Conservation (phyloP, 768 basidiomycete genomes). For the Suillus decipiens region DNA sequence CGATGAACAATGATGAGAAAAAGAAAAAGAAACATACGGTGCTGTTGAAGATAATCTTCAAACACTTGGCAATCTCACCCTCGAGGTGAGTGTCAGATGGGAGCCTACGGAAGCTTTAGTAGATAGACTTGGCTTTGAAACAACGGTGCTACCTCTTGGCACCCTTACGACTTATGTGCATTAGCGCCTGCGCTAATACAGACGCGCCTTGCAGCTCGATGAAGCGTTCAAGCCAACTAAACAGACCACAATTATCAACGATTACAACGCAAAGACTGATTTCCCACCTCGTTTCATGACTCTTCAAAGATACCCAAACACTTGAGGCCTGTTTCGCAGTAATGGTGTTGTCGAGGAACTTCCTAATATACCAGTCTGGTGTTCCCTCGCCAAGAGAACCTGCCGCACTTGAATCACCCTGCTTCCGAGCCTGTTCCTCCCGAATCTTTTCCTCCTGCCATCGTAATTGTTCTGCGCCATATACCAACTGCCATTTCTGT, state of each 20-base stretch:
- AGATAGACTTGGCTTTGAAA: neutral
- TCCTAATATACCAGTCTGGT: slow-evolving; percentile 92
- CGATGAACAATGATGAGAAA: neutral
- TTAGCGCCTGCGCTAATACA: slow-evolving; percentile 78
- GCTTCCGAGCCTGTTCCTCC: slow-evolving; percentile 61
- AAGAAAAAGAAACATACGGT: slow-evolving; percentile 38
- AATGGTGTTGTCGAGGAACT: slow-evolving; percentile 85
- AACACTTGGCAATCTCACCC: slow-evolving; percentile 85
- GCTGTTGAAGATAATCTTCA: slow-evolving; percentile 80
- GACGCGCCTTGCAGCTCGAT: slow-evolving; percentile 78
- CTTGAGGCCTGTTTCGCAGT: slow-evolving; percentile 79
- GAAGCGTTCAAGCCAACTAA: slow-evolving; percentile 81
- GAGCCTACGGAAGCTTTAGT: slow-evolving; percentile 14
- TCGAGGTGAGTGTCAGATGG: slow-evolving; percentile 71
- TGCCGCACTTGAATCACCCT: slow-evolving; percentile 58
- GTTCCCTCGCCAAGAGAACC: slow-evolving; percentile 61
- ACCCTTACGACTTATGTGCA: slow-evolving; percentile 73
- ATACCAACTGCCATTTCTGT: slow-evolving; percentile 92
- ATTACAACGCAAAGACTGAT: slow-evolving; percentile 1
- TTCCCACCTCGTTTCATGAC: slow-evolving; percentile 75
- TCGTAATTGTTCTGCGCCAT: slow-evolving; percentile 76
- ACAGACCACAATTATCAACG: slow-evolving; percentile 20
- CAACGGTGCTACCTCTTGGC: slow-evolving; percentile 51
- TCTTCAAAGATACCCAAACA: slow-evolving; percentile 75
- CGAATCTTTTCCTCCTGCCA: slow-evolving; percentile 74